phyloP scores from a whole-genome alignment of 1,284 basidiomycete species.

The Ustilago cynodontis region DNA sequence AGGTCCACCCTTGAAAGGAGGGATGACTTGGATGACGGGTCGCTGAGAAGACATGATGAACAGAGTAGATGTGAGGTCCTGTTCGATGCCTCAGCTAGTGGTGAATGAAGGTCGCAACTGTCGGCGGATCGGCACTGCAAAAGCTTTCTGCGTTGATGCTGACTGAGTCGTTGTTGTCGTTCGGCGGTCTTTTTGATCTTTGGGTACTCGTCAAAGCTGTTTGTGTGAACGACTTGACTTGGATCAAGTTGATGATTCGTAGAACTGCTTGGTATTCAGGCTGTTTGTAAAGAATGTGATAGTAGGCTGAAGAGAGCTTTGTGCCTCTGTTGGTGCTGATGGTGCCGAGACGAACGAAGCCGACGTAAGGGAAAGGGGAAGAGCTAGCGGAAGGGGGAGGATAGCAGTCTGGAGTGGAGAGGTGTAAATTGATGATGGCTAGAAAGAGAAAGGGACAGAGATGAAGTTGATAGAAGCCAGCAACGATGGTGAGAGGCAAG shows the following conservation, averaged over 20 bases:
- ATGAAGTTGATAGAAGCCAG: not conserved
- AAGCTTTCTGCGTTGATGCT: not conserved
- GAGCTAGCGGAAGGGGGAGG: conserved; percentile 1
- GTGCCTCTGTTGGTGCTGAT: conserved; percentile 4
- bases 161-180: not conserved
- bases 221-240: not conserved
- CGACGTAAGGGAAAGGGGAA: not conserved
- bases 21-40: conserved; percentile 46
- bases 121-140: not conserved
- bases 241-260: not conserved
- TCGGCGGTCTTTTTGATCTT: not conserved
- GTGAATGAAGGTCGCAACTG: not conserved
- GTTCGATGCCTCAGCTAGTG: conserved; percentile 15
- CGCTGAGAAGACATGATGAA: conserved; percentile 42
- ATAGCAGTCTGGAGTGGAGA: conserved; percentile 20
- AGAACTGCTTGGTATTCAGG: not conserved
- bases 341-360: not conserved
- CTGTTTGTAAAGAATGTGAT: conserved; percentile 21
- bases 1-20: conserved; percentile 51
- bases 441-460: conserved; percentile 25
- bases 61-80: conserved; percentile 11
- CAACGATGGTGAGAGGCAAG: not conserved
- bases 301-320: not conserved
- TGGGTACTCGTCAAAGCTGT: not conserved
- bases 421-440: conserved; percentile 8